Evolutionary conservation across 1,284 basidiomycete species (phyloP), one percentile per base, ranked within the genome.

Genomic region (Papiliotrema flavescens): DNA sequence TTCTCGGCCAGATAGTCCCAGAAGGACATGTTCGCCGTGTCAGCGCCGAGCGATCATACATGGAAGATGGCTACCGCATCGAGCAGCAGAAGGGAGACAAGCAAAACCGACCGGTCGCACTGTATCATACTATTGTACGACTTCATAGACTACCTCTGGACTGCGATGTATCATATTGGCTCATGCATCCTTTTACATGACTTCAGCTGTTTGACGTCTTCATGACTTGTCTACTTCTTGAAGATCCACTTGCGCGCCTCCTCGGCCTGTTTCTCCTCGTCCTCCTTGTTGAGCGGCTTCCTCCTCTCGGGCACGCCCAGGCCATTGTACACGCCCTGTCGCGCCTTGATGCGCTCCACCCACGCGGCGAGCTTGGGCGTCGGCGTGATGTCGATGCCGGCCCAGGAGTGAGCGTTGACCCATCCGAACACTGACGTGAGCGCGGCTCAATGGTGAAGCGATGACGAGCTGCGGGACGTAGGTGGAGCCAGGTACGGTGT

Each of bases 311-410:
- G 75, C n/a, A 77, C 64, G 5, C 60, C 61, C 23, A 79, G 55
- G 5, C 79, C 80, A 37, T 69, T 67, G 51, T 76, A 61, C 2
- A 79, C 78, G 1, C 76, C 80, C 3, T 78, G 75, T 9, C 81
- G 72, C 35, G 70, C 78, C 3, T 58, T 62, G 57, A 80, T 78
- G 6, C 79, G 69, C 44, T 78, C 71, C 22, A 81, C 37, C 82
- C 82, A 83, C 7, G 76, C 76, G 76, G 83, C 80, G 47, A 87
- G 67, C 47, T 74, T 74, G 0, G 86, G 84, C 77, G 79, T 88
- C 49, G 82, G 79, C 41, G 80, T 77, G 35, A 87, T 71, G 26
- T 74, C 79, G 43, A 83, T 78, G 19, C 82, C 82, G 8, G 81
- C 75, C 63, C 75, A 80, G 9, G 57, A 54, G 64, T 82, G 76